phyloP scores from a whole-genome alignment of 495 filamentous ascomycete species.

The Podospora fimiseda region DNA sequence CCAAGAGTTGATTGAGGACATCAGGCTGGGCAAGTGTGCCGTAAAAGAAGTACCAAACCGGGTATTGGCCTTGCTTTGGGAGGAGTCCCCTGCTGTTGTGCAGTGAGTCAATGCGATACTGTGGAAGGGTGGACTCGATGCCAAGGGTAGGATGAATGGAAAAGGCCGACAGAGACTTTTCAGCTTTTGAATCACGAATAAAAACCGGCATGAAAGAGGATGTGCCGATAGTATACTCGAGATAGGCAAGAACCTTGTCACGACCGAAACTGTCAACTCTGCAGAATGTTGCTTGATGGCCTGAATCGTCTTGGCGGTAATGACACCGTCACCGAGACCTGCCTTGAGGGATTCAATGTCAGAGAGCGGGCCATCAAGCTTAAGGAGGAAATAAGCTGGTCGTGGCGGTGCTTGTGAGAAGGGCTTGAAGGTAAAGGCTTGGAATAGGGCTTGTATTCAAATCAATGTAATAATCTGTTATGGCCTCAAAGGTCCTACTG shows the following conservation, averaged over 20 bases:
- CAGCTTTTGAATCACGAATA: slow-evolving; percentile 25
- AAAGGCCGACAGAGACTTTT: slow-evolving; percentile 28
- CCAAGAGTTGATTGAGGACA: slow-evolving; percentile 21
- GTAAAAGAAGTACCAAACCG: slow-evolving; percentile 42
- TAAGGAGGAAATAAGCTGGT: slow-evolving; percentile 5
- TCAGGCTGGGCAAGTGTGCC: slow-evolving; percentile 26
- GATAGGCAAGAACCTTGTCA: neutral
- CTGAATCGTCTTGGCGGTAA: slow-evolving; percentile 5
- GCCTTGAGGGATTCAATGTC: neutral
- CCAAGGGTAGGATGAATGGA: slow-evolving; percentile 38
- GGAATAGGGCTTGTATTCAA: too few relatives aligned
- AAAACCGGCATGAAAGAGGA: slow-evolving; percentile 23
- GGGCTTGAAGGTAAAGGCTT: too few relatives aligned
- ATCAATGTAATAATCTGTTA: too few relatives aligned
- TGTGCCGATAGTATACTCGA: neutral
- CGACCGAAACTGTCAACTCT: slow-evolving; percentile 1
- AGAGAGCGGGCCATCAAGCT: slow-evolving; percentile 8
- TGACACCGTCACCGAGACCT: neutral
- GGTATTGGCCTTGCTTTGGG: slow-evolving; percentile 32
- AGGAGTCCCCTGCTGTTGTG: neutral
- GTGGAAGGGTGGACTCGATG: slow-evolving; percentile 35
- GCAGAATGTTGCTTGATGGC: slow-evolving; percentile 8
- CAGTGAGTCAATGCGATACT: slow-evolving; percentile 16
- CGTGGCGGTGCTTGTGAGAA: neutral
- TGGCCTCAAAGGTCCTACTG: too few relatives aligned